Evolutionary conservation across 768 basidiomycete genomes (phyloP).

Genomic region (Bullera alba): DNA sequence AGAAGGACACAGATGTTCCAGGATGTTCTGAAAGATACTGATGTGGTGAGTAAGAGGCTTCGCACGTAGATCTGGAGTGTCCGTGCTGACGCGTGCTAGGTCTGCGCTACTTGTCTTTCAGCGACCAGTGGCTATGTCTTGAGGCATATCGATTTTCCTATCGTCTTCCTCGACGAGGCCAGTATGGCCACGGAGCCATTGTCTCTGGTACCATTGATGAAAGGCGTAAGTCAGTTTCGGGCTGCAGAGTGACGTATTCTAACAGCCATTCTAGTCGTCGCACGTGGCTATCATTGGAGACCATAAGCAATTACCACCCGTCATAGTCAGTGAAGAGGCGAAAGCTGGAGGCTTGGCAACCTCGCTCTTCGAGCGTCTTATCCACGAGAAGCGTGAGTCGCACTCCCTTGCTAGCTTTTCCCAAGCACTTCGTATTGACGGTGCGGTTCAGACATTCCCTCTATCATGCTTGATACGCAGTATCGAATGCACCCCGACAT

Average conservation of each 20-base stretch:
- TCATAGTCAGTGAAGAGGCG: constrained; percentile 72
- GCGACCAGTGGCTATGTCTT: constrained; percentile 58
- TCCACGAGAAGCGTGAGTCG: constrained; percentile 67
- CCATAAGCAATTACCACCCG: constrained; percentile 88
- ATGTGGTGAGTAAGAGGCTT: constrained; percentile 33
- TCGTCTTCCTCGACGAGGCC: constrained; percentile 90
- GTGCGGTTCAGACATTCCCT: constrained; percentile 59
- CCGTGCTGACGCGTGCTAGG: constrained; percentile 15
- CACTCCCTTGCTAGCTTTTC: background rate
- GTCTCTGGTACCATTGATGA: constrained; percentile 84
- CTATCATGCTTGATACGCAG: constrained; percentile 87
- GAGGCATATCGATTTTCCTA: constrained; percentile 66
- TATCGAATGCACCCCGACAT: constrained; percentile 93
- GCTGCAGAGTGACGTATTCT: background rate
- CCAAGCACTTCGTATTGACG: background rate
- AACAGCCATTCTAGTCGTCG: constrained; percentile 50
- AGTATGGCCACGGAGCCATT: constrained; percentile 95
- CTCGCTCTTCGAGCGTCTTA: constrained; percentile 82
- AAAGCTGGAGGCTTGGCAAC: constrained; percentile 63
- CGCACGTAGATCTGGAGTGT: background rate
- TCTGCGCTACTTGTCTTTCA: constrained; percentile 78
- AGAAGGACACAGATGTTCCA: background rate
- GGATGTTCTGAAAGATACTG: constrained; percentile 31
- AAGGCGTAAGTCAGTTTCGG: constrained; percentile 63
- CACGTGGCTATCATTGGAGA: constrained; percentile 91